Base-by-base conservation (phyloP, 169 alveolate species). In the Plasmodium yoelii region DNA sequence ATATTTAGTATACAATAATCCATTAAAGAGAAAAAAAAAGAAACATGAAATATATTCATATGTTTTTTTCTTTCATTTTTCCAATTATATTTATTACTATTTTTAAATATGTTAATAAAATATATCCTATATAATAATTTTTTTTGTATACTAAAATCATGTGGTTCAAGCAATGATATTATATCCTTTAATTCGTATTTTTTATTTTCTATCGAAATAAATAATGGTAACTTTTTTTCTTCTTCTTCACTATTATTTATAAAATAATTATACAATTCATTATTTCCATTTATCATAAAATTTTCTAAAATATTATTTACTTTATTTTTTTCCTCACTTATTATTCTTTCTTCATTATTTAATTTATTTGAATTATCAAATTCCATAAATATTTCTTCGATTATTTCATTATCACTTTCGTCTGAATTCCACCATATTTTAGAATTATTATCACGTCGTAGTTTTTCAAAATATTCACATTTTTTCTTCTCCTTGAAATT, bases 121-220 rank as follows among this genome's bases (percentile, higher is more conserved):
- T 86, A 86, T 18, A 86, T 70, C 60, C 91, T 86, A 44, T 69
- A 86, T 86, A 86, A 63, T 39, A 86, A 19, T 70, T 86, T 86
- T 65, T 86, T 59, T 39, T 86, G 91, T 7, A 75, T 8, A 13
- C 61, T 34, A 47, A 86, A 86, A 59, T 44, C 46, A 34, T 86
- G 57, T 44, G 34, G 7, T 46, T 86, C 87, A 13, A 86, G 56
- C 19, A 86, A 64, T 10, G 9, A 22, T 44, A 86, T 59, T 2
- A 86, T 34, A 69, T 86, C 87, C 57, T 86, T 63, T 57, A 86
- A 19, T 51, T 68, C 75, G 51, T 70, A 86, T 56, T 51, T 57
- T 57, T 86, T 86, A 44, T 86, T 86, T 19, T 86, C 74, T 44
- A 68, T 86, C 13, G 53, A 86, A 47, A 86, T 59, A 60, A 42